Percentiles rank a stretch among this genome's conserved stretches.
Conservation (phyloP, 345 rosid genomes). For the Eucalyptus tenuipes region DNA sequence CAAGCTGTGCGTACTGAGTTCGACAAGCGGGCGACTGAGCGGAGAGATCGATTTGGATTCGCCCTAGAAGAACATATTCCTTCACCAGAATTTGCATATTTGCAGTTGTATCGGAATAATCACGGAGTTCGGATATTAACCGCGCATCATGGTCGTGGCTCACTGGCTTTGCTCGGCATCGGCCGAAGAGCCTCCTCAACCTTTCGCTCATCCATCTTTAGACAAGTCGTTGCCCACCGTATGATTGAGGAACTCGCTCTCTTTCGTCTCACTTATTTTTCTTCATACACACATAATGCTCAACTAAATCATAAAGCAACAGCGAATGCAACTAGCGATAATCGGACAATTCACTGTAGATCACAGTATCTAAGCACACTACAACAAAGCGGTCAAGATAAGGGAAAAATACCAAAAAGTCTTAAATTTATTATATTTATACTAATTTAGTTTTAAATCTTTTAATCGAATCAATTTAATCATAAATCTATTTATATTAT, state of each 20-base stretch:
- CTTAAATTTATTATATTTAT: too few relatives aligned
- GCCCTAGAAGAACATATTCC: not conserved
- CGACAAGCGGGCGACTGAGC: not conserved
- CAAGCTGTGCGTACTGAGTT: not conserved
- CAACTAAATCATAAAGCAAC: not conserved
- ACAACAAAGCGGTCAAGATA: not conserved
- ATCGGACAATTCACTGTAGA: not conserved
- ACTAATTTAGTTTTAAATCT: accelerated
- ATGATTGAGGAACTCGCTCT: too few relatives aligned
- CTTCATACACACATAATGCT: not conserved
- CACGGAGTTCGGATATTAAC: not conserved
- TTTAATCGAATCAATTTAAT: too few relatives aligned
- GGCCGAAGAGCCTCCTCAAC: not conserved
- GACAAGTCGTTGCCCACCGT: too few relatives aligned
- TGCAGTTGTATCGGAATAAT: not conserved
- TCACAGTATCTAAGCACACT: not conserved
- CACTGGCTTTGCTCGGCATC: not conserved
- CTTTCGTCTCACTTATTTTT: not conserved
- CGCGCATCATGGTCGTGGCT: not conserved
- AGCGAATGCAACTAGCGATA: not conserved
- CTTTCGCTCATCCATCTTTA: not conserved
- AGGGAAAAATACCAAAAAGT: accelerated
- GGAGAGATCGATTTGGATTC: not conserved
- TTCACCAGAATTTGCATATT: too few relatives aligned
- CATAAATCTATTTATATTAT: too few relatives aligned